Evolutionary conservation across 2,329 filamentous ascomycete genomes (phyloP).

Genomic region (Verticillium dahliae): DNA sequence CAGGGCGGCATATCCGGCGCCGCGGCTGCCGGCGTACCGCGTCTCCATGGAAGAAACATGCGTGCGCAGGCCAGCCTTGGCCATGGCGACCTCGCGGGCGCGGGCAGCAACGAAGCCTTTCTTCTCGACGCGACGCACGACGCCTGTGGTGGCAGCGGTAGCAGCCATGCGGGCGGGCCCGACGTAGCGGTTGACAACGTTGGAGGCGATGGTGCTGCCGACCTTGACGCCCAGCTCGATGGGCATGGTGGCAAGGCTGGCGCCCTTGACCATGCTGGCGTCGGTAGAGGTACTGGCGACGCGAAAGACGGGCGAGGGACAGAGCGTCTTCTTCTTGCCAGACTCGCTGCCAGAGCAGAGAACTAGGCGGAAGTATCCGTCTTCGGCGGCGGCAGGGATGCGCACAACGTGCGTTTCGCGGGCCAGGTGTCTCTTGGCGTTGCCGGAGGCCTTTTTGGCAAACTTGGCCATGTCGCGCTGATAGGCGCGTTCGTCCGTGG

Average conservation of each 20-base stretch:
- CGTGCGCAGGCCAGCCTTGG: conserved; percentile 20
- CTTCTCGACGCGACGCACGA: conserved; percentile 16
- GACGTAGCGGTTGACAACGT: conserved; percentile 35
- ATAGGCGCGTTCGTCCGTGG: conserved; percentile 57
- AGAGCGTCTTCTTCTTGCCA: conserved; percentile 50
- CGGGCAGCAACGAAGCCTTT: conserved; percentile 19
- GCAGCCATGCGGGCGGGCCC: conserved; percentile 21
- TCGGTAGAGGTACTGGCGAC: conserved; percentile 60
- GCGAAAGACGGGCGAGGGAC: conserved; percentile 61
- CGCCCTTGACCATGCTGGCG: conserved; percentile 55
- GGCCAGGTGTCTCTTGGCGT: conserved; percentile 39
- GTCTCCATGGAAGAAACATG: conserved; percentile 27
- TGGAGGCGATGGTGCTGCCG: conserved; percentile 41
- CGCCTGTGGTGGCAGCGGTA: conserved; percentile 14
- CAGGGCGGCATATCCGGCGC: conserved; percentile 26
- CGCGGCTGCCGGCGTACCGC: conserved; percentile 26
- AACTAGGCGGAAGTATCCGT: conserved; percentile 64
- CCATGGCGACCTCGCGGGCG: not conserved
- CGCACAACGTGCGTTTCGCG: conserved; percentile 60
- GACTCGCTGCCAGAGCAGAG: conserved; percentile 42
- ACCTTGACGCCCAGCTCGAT: conserved; percentile 58
- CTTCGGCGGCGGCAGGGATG: conserved; percentile 54
- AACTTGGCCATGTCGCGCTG: conserved; percentile 64
- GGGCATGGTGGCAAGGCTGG: conserved; percentile 58
- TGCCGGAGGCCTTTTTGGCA: conserved; percentile 44